A percentile compares a stretch with the other conserved stretches of the same genome.
Evolutionary conservation across 129 eudicot species (phyloP).

Genomic region (Centella asiatica): DNA sequence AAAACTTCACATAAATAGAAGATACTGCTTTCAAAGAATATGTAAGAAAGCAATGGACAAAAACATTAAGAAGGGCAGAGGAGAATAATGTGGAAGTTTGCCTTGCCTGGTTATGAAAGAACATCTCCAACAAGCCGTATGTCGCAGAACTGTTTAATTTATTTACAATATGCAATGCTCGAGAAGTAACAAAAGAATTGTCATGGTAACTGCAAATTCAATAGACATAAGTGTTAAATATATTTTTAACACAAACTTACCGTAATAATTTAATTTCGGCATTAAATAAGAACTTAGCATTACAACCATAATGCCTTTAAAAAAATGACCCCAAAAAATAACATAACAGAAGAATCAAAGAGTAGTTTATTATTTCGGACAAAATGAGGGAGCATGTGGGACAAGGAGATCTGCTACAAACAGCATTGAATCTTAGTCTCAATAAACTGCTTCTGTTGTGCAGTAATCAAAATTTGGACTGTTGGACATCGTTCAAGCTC

Average conservation of each 20-base stretch:
- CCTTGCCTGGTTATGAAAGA: constrained; percentile 69
- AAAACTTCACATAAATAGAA: no score
- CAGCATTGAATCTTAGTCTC: no score
- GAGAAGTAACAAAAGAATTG: constrained; percentile 67
- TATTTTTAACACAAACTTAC: no score
- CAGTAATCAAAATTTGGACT: background rate
- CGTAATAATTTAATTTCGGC: background rate
- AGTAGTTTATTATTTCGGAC: background rate
- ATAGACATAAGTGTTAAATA: background rate
- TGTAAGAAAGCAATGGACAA: no score
- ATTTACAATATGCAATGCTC: constrained; percentile 72
- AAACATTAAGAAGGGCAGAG: no score
- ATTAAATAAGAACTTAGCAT: background rate
- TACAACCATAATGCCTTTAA: no score
- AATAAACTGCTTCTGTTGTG: background rate
- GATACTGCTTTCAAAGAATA: no score
- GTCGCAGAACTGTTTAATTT: constrained; percentile 60
- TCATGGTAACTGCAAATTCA: constrained; percentile 73
- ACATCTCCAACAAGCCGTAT: constrained; percentile 51
- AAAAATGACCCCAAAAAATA: no score
- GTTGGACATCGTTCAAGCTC: background rate
- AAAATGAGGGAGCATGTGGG: background rate
- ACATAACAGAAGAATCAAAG: background rate
- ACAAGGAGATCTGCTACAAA: background rate
- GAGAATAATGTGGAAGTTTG: background rate